These are phyloP conservation scores for Globisporangium irregulare DNA, from an alignment of 352 stramenopile genomes.

Conservation along the genomic window DNA sequence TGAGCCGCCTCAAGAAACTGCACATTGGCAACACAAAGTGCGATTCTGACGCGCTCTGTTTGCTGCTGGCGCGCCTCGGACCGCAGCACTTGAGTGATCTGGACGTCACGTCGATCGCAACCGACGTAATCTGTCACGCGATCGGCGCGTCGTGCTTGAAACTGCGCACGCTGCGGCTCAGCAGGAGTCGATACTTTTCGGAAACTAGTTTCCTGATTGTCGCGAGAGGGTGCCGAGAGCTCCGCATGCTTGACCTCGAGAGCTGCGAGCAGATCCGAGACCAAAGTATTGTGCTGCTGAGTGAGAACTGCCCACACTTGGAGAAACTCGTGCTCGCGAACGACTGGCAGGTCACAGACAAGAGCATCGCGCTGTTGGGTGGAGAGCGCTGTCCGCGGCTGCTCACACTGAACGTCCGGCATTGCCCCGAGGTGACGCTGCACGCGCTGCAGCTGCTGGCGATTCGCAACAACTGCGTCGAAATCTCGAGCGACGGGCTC, in stretches of 20 bases:
- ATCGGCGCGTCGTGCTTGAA: constrained; percentile 32
- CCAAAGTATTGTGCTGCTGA: constrained; percentile 31
- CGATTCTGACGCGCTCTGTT: constrained; percentile 41
- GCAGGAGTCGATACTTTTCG: constrained; percentile 74
- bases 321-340: constrained; percentile 61
- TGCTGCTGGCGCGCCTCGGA: constrained; percentile 17
- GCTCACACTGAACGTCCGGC: constrained; percentile 44
- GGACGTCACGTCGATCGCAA: constrained; percentile 57
- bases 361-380: constrained; percentile 25
- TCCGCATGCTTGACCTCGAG: constrained; percentile 58
- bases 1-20: constrained; percentile 34
- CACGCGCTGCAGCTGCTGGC: constrained; percentile 34
- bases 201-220: constrained; percentile 49
- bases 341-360: constrained; percentile 73
- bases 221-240: constrained; percentile 26
- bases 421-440: constrained; percentile 64
- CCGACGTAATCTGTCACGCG: constrained; percentile 49
- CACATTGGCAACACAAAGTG: constrained; percentile 59
- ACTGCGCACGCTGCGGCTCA: constrained; percentile 50
- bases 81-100: constrained; percentile 43
- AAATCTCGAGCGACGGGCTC: constrained; percentile 38
- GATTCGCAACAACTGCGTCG: constrained; percentile 32
- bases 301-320: constrained; percentile 30
- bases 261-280: constrained; percentile 75
- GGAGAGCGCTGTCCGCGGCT: constrained; percentile 29